These are phyloP conservation scores for Marchantia polymorpha DNA, from an alignment of 225 moss, liverwort and hornwort species.

Conservation along the genomic window DNA sequence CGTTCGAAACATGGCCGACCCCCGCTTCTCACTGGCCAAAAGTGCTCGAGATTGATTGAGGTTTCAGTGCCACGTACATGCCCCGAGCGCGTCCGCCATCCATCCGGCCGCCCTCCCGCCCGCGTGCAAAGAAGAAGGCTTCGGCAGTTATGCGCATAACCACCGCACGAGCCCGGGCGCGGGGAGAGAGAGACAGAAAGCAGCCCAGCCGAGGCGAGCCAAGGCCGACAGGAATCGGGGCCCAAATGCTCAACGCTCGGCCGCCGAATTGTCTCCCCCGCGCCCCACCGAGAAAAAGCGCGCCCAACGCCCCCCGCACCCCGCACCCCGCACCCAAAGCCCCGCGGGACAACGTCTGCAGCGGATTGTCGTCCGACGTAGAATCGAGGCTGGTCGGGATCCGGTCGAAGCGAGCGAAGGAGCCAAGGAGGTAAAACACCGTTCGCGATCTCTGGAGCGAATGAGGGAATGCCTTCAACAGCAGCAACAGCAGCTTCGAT, in stretches of 20 bases:
- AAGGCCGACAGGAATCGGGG: not conserved
- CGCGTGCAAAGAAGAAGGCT: not conserved
- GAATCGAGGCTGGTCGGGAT: no score
- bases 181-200: no score
- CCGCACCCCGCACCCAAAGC: no score
- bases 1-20: not conserved
- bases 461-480: not conserved
- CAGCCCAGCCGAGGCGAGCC: not conserved
- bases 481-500: not conserved
- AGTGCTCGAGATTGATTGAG: not conserved
- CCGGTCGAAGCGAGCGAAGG: not conserved
- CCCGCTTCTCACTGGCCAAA: not conserved
- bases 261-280: not conserved
- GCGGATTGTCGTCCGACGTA: not conserved
- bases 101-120: not conserved
- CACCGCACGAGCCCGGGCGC: not conserved
- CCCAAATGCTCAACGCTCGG: not conserved
- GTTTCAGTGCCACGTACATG: not conserved
- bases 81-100: no score
- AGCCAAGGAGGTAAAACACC: not conserved
- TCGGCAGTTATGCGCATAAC: not conserved
- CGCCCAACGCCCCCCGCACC: not conserved
- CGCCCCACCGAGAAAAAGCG: not conserved
- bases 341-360: not conserved
- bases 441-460: conserved; percentile 5